A percentile compares a stretch with the other conserved stretches of the same genome.
These are phyloP conservation scores for Leptographium flavum DNA, from an alignment of 2,329 filamentous ascomycete genomes.

Conservation along the genomic window DNA sequence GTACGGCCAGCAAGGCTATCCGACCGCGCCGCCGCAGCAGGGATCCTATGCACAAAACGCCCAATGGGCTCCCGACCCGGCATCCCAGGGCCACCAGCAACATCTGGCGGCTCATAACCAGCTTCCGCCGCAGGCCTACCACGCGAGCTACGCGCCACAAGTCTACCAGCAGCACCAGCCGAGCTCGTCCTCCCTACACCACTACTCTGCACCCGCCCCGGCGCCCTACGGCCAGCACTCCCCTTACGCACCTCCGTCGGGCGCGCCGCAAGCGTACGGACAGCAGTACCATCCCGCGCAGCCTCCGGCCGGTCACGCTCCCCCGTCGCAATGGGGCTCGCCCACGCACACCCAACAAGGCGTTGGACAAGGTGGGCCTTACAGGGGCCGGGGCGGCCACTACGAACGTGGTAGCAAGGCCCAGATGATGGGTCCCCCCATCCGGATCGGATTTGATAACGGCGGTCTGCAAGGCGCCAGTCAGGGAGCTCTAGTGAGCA, in stretches of 20 bases:
- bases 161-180: constrained; percentile 28
- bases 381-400: constrained; percentile 25
- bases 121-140: constrained; percentile 39
- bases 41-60: constrained; percentile 20
- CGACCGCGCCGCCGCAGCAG: constrained; percentile 18
- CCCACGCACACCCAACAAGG: constrained; percentile 15
- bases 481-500: constrained; percentile 31
- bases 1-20: constrained; percentile 16
- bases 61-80: constrained; percentile 28
- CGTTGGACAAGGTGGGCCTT: constrained; percentile 14
- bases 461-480: constrained; percentile 17
- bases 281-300: constrained; percentile 11
- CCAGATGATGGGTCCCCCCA: constrained; percentile 37
- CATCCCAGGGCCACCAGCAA: constrained; percentile 14
- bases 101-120: constrained; percentile 28
- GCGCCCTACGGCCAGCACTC: constrained; percentile 11
- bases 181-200: constrained; percentile 17
- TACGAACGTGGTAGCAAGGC: constrained; percentile 23
- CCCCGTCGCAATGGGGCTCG: constrained; percentile 27
- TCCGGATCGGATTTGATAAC: constrained; percentile 38
- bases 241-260: constrained; percentile 12
- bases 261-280: constrained; percentile 13
- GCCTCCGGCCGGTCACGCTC: constrained; percentile 18
- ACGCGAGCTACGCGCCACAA: constrained; percentile 44
- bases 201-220: constrained; percentile 6